A percentile compares a stretch with the other conserved stretches of the same genome.
Evolutionary conservation across 139 green algal species (phyloP).

Genomic region (Picochlorum sp.): DNA sequence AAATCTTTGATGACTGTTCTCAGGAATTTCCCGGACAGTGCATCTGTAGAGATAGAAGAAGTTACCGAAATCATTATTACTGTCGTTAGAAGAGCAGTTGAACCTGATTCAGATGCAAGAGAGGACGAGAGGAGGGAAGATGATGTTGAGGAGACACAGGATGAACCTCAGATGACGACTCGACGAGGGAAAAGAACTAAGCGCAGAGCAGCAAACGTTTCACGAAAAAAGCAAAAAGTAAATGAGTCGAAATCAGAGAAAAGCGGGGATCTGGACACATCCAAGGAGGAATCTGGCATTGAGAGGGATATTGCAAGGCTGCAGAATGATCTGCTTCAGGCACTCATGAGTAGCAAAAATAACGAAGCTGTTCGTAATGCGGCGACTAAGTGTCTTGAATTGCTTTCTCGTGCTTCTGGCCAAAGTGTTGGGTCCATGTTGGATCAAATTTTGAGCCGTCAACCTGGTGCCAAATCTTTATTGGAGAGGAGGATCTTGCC

Average conservation of each 20-base stretch:
- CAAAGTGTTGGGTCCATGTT: neutral
- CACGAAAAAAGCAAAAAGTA: neutral
- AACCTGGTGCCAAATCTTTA: neutral
- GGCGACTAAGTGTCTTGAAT: neutral
- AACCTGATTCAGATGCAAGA: neutral
- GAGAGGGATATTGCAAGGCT: slow-evolving; percentile 1
- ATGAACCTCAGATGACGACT: slow-evolving; percentile 1
- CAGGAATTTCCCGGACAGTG: slow-evolving; percentile 56
- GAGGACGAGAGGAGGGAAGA: slow-evolving; percentile 4
- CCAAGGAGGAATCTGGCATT: neutral
- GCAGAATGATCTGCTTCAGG: slow-evolving; percentile 12
- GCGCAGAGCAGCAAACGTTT: no score
- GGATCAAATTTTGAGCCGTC: neutral
- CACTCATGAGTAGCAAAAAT: slow-evolving; percentile 26
- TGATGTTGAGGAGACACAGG: slow-evolving; percentile 2
- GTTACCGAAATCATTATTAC: slow-evolving; percentile 28
- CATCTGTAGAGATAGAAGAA: slow-evolving; percentile 41
- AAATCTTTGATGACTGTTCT: slow-evolving; percentile 67
- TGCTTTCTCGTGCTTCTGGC: neutral
- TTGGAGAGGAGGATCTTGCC: slow-evolving; percentile 52
- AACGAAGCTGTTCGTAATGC: slow-evolving; percentile 14
- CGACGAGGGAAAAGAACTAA: no score
- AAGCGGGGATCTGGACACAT: neutral
- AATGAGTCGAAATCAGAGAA: neutral
- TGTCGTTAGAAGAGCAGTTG: slow-evolving; percentile 23